Percentiles rank a stretch among this genome's conserved stretches.
Evolutionary conservation across 768 basidiomycete genomes (phyloP).

Genomic region (Boletus sensibilis): DNA sequence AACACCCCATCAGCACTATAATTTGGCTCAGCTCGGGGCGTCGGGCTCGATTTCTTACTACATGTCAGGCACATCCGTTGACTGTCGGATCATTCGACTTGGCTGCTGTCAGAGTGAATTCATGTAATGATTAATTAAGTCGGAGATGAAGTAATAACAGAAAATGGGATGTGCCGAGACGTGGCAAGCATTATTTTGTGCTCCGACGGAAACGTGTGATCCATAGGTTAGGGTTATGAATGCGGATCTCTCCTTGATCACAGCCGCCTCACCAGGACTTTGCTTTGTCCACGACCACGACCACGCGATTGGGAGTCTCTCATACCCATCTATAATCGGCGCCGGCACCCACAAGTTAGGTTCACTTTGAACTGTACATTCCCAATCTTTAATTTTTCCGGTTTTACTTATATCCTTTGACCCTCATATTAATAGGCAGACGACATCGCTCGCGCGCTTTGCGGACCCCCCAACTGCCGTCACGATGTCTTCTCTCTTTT

Average conservation of each 20-base stretch:
- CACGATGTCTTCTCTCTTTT: conserved; percentile 12
- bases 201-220: conserved; percentile 6
- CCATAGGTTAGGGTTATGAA: conserved; percentile 4
- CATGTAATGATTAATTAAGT: too few species aligned
- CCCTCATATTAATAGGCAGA: conserved; percentile 20
- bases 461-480: neutral
- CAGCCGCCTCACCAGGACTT: neutral
- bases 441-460: neutral
- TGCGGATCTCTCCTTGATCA: neutral
- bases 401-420: neutral
- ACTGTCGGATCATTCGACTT: neutral
- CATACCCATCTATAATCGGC: conserved; percentile 3
- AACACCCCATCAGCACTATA: neutral
- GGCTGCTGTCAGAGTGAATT: too few species aligned
- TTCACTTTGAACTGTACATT: neutral
- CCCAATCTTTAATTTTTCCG: neutral
- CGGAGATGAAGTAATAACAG: too few species aligned
- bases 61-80: neutral
- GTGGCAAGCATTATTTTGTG: neutral
- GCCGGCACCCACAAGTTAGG: conserved; percentile 1
- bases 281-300: neutral
- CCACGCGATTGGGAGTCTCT: neutral
- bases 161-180: neutral
- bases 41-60: neutral
- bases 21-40: neutral